Base-by-base conservation (phyloP, 192 early-diverging fungal species). In the Allomyces javanicus region DNA sequence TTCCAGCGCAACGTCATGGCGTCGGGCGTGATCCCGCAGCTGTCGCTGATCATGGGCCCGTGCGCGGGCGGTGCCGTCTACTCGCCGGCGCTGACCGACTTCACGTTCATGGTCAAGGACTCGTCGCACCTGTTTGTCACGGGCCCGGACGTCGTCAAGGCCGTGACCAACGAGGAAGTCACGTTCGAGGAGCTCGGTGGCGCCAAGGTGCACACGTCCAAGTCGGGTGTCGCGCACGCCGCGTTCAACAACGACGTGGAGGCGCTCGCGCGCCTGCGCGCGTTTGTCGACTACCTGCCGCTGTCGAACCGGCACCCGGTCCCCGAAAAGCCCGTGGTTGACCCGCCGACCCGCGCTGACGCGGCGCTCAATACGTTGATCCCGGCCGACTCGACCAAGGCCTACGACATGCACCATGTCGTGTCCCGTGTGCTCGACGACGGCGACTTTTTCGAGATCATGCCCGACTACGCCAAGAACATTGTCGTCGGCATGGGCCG, bases 1-100 rank as follows among this genome's bases (percentile, higher is more conserved):
- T 97, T 97, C 75, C 86, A 89, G 73, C 84, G 86, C 69, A 97
- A 97, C 71, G 94, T 95, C 25, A 67, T 88, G 66, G 89, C 89
- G 5, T 93, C 91, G 1, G 94, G 94, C 24, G 94, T 95, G 23
- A 78, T 97, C 33, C 94, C 94, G 24, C 94, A 97, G 74, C 85
- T 97, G 63, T 95, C 93, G 3, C 72, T 97, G 61, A 88, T 97
- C 64, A 97, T 97, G 94, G 94, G 94, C 3, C 94, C 94, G 6
- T 97, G 93, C 70, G 94, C 94, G 25, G 94, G 94, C 73, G 93
- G 93, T 62, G 92, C 92, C 9, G 94, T 97, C 24, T 97, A 97
- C 77, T 93, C 91, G 19, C 94, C 94, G 22, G 94, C 94, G 58
- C 77, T 97, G 77, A 97, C 92, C 0, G 94, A 97, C 69, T 94